Base-by-base conservation (phyloP, 2,329 filamentous ascomycete species). In the Aciculosporium take region DNA sequence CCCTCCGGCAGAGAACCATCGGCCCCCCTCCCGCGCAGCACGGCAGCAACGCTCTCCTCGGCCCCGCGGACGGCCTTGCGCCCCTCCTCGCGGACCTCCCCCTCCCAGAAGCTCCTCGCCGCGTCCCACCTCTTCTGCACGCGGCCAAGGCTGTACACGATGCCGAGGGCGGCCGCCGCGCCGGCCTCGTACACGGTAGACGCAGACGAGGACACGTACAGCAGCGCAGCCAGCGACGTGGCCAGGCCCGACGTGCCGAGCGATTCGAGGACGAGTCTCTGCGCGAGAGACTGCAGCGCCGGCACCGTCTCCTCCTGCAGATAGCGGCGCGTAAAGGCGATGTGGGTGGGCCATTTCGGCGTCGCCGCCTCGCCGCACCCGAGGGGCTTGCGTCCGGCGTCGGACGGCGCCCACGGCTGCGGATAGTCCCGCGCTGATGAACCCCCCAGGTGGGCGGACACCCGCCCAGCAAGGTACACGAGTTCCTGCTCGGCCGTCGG, bases 391-490 rank as follows among this genome's bases (percentile, higher is more conserved):
- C 41, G 41, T 15, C 13, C 20, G 20, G 23, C 5, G 3, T 47
- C 45, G 20, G 39, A 41, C 3, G 48, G 45, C 2, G 54, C 59
- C 3, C 45, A 39, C 1, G 64, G 64, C 34, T 67, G 64, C 0
- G 58, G 45, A 36, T 66, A 67, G 1, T 43, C 41, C n/a, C n/a
- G n/a, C 2, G 53, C 53, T 9, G 45, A 46, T 5, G 40, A 40
- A 23, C 58, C 55, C 15, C 56, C 56, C 2, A 62, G 58, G 46
- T 68, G 79, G 15, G 75, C 70, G 51, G n/a, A n/a, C n/a, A 93
- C 78, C 37, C 80, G 75, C 1, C 89, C 89, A 6, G 84, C 75
- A 2, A 94, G 72, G 60, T 81, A 94, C 36, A 94, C 80, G n/a
- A 86, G 72, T 41, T 79, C 80, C 51, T 80, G 79, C 59, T 95